Percentiles rank a stretch among this genome's conserved stretches.
Evolutionary conservation across 768 basidiomycete species (phyloP).

Genomic region (Coprinopsis cinerea): DNA sequence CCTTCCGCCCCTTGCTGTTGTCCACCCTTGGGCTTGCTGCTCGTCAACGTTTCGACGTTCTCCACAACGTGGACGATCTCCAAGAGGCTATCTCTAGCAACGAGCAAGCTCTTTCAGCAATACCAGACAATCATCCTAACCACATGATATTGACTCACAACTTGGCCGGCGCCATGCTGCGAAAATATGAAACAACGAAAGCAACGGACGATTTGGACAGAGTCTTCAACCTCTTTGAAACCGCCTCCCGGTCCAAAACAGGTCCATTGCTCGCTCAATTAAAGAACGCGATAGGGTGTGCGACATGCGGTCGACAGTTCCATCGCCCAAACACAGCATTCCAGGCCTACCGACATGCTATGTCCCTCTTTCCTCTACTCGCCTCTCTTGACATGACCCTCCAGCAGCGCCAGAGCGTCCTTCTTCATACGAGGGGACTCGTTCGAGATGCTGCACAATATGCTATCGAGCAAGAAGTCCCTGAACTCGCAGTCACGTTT

Average conservation of each 20-base stretch:
- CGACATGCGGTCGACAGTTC: neutral
- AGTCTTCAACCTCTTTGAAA: neutral
- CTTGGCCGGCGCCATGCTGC: neutral
- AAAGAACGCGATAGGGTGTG: neutral
- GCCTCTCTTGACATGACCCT: neutral
- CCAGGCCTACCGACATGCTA: neutral
- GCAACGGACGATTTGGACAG: neutral
- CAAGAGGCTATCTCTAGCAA: conserved; percentile 11
- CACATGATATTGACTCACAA: neutral
- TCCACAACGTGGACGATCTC: neutral
- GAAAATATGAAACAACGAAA: neutral
- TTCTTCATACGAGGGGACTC: neutral
- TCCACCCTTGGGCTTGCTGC: conserved; percentile 12
- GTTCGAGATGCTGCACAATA: neutral
- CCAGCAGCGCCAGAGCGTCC: neutral
- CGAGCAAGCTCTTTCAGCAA: conserved; percentile 7
- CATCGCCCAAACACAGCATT: neutral
- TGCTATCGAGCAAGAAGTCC: neutral
- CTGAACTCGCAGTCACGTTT: neutral
- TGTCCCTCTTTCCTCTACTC: neutral
- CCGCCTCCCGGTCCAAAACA: neutral
- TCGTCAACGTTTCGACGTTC: conserved; percentile 1
- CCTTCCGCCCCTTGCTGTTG: conserved; percentile 12
- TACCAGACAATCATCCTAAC: neutral
- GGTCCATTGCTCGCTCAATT: neutral